These are phyloP conservation scores for Mycothermus thermophilus DNA, from an alignment of 495 filamentous ascomycete species.

Conservation along the genomic window DNA sequence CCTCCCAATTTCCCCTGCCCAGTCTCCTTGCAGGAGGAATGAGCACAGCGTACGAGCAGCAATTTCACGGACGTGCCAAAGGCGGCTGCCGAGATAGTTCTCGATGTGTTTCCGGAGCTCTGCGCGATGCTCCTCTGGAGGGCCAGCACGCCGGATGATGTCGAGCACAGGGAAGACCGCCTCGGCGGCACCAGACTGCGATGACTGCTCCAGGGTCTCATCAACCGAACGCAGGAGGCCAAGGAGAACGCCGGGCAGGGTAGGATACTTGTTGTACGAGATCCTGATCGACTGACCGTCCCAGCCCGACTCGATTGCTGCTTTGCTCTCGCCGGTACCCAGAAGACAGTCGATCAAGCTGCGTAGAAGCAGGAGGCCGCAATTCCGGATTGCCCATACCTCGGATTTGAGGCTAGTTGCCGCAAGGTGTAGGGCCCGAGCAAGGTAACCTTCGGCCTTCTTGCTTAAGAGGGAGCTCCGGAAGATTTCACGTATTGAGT, in stretches of 20 bases:
- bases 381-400: constrained; percentile 86
- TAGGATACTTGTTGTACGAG: constrained; percentile 59
- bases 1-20: constrained; percentile 31
- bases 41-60: constrained; percentile 66
- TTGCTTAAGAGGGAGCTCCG: constrained; percentile 55
- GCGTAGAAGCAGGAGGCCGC: constrained; percentile 75
- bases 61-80: constrained; percentile 86
- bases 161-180: constrained; percentile 80
- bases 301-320: constrained; percentile 35
- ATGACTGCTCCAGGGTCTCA: constrained; percentile 20
- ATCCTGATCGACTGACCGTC: constrained; percentile 36
- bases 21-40: constrained; percentile 42
- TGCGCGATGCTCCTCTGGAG: constrained; percentile 32
- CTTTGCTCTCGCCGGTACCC: constrained; percentile 46
- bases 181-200: constrained; percentile 38
- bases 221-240: constrained; percentile 42
- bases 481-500: constrained; percentile 80
- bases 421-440: constrained; percentile 58
- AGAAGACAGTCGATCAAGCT: constrained; percentile 66
- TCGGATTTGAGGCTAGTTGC: constrained; percentile 53
- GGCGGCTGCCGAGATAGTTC: constrained; percentile 49
- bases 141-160: constrained; percentile 53
- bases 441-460: constrained; percentile 52
- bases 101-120: constrained; percentile 37
- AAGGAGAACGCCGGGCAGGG: constrained; percentile 53